Evolutionary conservation across 2,329 filamentous ascomycete genomes (phyloP).

Genomic region (Hyphodiscus sp.): DNA sequence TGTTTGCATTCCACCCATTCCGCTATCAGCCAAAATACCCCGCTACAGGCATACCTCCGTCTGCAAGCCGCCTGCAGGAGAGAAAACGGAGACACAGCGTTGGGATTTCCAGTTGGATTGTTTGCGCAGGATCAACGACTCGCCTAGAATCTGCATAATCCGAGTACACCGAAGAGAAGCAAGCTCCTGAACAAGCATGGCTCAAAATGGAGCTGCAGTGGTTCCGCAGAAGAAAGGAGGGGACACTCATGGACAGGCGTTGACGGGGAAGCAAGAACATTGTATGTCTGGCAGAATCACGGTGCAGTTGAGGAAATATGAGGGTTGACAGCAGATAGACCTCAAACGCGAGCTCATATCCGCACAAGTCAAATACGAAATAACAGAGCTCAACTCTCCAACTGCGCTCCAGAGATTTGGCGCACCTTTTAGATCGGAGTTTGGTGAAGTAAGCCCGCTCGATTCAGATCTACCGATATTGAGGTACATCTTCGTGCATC

Average conservation of each 20-base stretch:
- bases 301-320: no score
- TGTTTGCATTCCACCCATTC: neutral
- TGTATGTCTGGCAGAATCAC: slow-evolving; percentile 50
- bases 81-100: neutral
- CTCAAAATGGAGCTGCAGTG: slow-evolving; percentile 14
- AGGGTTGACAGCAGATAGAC: slow-evolving; percentile 46
- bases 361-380: slow-evolving; percentile 84
- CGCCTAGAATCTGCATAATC: neutral
- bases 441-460: slow-evolving; percentile 85
- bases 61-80: neutral
- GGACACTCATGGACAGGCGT: slow-evolving; percentile 20
- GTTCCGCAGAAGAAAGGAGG: neutral
- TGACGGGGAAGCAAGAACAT: slow-evolving; percentile 97
- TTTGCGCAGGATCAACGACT: neutral
- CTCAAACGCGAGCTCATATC: slow-evolving; percentile 93
- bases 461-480: slow-evolving; percentile 92
- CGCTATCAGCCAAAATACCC: neutral
- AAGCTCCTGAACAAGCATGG: slow-evolving; percentile 4
- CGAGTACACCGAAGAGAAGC: neutral
- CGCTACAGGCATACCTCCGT: neutral
- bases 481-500: slow-evolving; percentile 94
- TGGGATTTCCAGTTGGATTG: neutral
- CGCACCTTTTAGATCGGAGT: slow-evolving; percentile 87
- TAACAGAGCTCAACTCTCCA: slow-evolving; percentile 86
- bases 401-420: slow-evolving; percentile 93